phyloP scores from a whole-genome alignment of 176 grass and related monocot genomes.

The Avena sativa region DNA sequence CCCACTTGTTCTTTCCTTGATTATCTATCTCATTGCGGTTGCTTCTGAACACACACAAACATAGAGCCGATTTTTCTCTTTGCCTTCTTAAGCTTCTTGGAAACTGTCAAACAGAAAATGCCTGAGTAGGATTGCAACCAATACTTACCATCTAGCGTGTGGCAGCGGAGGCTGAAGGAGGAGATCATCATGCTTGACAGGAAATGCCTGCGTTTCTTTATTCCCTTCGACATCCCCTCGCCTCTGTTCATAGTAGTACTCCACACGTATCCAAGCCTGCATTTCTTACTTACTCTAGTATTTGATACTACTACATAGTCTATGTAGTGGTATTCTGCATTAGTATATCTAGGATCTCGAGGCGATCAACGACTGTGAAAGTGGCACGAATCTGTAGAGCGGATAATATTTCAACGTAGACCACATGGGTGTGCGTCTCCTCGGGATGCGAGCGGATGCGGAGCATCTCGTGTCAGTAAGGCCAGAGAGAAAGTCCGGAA shows the following conservation, averaged over 20 bases:
- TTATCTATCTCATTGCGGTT: background rate
- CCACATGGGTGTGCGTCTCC: conserved; percentile 28
- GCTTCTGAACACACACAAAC: background rate
- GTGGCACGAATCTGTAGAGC: background rate
- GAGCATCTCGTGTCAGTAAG: conserved; percentile 12
- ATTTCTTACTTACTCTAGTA: background rate
- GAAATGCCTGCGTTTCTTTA: background rate
- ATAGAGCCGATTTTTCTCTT: background rate
- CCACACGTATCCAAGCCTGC: background rate
- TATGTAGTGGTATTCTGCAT: no score
- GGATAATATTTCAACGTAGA: conserved; percentile 16
- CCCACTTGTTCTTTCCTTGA: background rate
- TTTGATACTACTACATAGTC: no score
- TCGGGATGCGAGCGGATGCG: conserved; percentile 13
- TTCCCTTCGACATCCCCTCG: conserved; percentile 2
- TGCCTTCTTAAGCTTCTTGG: background rate
- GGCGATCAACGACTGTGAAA: conserved; percentile 16
- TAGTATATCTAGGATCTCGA: background rate
- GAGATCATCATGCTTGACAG: background rate
- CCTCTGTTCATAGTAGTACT: background rate
- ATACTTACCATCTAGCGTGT: background rate
- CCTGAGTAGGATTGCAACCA: background rate
- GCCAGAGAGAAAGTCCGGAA: conserved; percentile 2
- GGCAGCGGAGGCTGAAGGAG: no score
- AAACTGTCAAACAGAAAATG: background rate